Conservation (phyloP, 257 asterid genomes). For the Ophiorrhiza pumila region DNA sequence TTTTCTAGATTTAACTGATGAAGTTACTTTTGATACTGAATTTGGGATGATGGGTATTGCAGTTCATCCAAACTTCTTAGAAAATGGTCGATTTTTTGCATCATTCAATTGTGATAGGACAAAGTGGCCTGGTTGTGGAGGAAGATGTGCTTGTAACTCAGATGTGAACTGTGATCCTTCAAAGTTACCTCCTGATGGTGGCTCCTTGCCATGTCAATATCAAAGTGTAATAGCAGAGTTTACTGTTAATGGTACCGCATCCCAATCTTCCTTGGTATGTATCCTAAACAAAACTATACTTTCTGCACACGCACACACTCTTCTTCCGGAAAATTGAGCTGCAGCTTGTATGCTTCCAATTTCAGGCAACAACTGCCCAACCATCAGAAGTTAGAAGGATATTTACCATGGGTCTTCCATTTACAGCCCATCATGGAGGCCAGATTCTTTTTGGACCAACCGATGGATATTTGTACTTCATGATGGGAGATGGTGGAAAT, state of each 20-base stretch:
- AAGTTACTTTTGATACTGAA: slow-evolving; percentile 63
- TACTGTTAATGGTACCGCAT: slow-evolving; percentile 53
- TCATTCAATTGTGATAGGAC: slow-evolving; percentile 82
- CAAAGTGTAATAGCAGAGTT: slow-evolving; percentile 76
- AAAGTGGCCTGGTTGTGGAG: slow-evolving; percentile 67
- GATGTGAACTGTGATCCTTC: slow-evolving; percentile 42
- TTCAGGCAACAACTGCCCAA: slow-evolving; percentile 60
- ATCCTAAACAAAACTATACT: neutral
- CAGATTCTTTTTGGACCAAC: slow-evolving; percentile 90
- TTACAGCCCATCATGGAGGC: slow-evolving; percentile 70
- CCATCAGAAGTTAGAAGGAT: slow-evolving; percentile 77
- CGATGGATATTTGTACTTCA: slow-evolving; percentile 87
- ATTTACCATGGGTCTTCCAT: slow-evolving; percentile 94
- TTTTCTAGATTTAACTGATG: slow-evolving; percentile 72
- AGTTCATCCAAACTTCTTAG: slow-evolving; percentile 60
- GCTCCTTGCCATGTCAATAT: slow-evolving; percentile 77
- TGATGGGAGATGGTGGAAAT: slow-evolving; percentile 98
- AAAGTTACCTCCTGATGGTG: slow-evolving; percentile 44
- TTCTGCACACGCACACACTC: neutral
- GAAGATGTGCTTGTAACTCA: slow-evolving; percentile 70
- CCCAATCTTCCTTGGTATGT: slow-evolving; percentile 58
- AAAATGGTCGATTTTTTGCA: slow-evolving; percentile 79
- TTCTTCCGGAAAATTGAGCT: neutral
- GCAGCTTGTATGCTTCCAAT: neutral
- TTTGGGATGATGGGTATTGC: slow-evolving; percentile 85